These are phyloP conservation scores for Tuber aestivum DNA, from an alignment of 495 filamentous ascomycete species.

Conservation along the genomic window DNA sequence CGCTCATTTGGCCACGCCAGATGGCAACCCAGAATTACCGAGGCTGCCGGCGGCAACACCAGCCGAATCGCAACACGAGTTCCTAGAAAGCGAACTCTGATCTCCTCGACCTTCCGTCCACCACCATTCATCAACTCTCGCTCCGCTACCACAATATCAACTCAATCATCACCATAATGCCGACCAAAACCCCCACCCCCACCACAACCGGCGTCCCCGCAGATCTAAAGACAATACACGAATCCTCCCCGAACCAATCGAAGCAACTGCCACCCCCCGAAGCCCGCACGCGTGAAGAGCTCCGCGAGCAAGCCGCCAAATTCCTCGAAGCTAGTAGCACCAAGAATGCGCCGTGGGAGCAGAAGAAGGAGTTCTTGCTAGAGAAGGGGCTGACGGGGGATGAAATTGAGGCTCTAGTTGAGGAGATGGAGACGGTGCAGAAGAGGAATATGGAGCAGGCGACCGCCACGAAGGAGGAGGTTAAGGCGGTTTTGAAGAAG, in stretches of 20 bases:
- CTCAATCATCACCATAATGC: constrained; percentile 6
- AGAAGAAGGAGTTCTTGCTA: constrained; percentile 71
- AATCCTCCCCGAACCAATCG: constrained; percentile 36
- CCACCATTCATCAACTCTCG: not conserved
- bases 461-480: constrained; percentile 33
- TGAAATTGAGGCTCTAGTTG: constrained; percentile 64
- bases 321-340: constrained; percentile 81
- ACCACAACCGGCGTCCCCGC: constrained; percentile 14
- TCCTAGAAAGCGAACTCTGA: not conserved
- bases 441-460: constrained; percentile 43
- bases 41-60: constrained; percentile 9
- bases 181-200: constrained; percentile 6
- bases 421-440: constrained; percentile 25
- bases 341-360: constrained; percentile 59
- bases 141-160: not conserved
- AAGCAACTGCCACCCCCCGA: constrained; percentile 33
- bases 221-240: constrained; percentile 36
- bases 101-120: constrained; percentile 5
- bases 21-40: constrained; percentile 14
- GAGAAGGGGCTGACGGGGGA: constrained; percentile 65
- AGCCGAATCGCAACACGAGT: not conserved
- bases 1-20: not conserved
- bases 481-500: constrained; percentile 1
- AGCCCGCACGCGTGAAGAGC: constrained; percentile 43
- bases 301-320: constrained; percentile 63